These are phyloP conservation scores for Colletotrichum sp. DNA, from an alignment of 2,329 filamentous ascomycete species.

Conservation along the genomic window DNA sequence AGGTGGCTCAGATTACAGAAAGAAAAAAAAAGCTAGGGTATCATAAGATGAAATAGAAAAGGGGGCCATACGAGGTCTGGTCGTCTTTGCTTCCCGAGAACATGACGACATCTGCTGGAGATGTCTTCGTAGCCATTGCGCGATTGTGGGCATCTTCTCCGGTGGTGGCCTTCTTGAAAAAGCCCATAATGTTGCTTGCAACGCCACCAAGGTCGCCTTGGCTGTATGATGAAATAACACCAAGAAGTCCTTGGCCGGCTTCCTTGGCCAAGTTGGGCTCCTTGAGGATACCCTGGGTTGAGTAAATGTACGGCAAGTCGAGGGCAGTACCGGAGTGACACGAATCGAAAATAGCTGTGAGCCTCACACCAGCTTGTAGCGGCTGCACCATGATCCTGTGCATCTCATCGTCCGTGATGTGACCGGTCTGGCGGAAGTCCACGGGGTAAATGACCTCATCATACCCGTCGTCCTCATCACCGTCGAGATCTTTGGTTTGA, in stretches of 20 bases:
- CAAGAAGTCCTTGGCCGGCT: conserved; percentile 67
- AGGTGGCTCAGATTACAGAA: not conserved
- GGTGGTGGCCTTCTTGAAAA: conserved; percentile 87
- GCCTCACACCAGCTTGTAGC: conserved; percentile 59
- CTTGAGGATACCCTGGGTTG: conserved; percentile 71
- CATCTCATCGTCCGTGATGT: conserved; percentile 86
- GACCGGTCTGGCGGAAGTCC: conserved; percentile 79
- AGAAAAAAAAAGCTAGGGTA: conserved; percentile 2
- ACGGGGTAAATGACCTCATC: conserved; percentile 87
- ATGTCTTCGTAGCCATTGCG: conserved; percentile 87
- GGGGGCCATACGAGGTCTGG: conserved; percentile 78
- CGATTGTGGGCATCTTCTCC: conserved; percentile 84
- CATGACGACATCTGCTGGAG: conserved; percentile 95
- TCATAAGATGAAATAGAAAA: conserved; percentile 25
- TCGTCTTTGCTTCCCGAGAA: conserved; percentile 96
- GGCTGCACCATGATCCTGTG: conserved; percentile 73
- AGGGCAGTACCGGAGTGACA: conserved; percentile 72
- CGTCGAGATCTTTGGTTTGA: conserved; percentile 80
- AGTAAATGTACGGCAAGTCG: conserved; percentile 73
- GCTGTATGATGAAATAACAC: conserved; percentile 63
- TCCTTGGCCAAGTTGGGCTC: conserved; percentile 73
- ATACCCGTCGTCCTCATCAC: conserved; percentile 82
- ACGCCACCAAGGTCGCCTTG: conserved; percentile 83
- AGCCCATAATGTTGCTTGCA: conserved; percentile 77
- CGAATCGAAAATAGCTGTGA: conserved; percentile 69